phyloP scores from a whole-genome alignment of 1,284 basidiomycete species.

The Paramarasmius palmivorus region DNA sequence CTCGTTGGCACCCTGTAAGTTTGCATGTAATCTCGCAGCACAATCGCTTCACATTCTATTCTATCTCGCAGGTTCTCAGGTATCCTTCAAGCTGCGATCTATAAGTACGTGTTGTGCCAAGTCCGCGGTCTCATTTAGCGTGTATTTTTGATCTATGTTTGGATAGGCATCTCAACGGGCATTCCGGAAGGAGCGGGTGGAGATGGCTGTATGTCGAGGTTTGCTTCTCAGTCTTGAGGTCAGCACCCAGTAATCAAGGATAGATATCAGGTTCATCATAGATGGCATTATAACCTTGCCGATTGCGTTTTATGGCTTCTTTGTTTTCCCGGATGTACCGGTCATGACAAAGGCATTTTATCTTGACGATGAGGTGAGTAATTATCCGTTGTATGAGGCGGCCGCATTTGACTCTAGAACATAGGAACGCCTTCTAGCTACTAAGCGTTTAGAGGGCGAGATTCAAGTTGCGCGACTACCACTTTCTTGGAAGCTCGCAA shows the following conservation, averaged over 20 bases:
- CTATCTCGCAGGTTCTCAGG: conserved; percentile 59
- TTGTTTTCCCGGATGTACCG: conserved; percentile 74
- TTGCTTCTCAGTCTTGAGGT: not conserved
- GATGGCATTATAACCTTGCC: conserved; percentile 75
- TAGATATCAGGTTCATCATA: conserved; percentile 57
- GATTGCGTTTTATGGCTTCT: conserved; percentile 71
- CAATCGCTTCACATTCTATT: conserved; percentile 9
- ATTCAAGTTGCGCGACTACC: conserved; percentile 38
- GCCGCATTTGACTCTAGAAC: not conserved
- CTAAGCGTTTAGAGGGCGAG: conserved; percentile 45
- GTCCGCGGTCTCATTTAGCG: not conserved
- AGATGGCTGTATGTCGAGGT: conserved; percentile 60
- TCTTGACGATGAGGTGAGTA: conserved; percentile 54
- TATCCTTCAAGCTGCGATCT: conserved; percentile 67
- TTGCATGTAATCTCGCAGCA: not conserved
- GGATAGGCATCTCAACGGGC: conserved; percentile 57
- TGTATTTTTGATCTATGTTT: conserved; percentile 7
- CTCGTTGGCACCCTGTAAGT: conserved; percentile 62
- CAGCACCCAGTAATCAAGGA: not conserved
- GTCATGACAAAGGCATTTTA: conserved; percentile 67
- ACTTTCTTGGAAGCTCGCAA: conserved; percentile 50
- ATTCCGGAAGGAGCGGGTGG: conserved; percentile 63
- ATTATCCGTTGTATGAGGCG: conserved; percentile 1
- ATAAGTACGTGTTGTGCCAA: conserved; percentile 37
- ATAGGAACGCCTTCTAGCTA: conserved; percentile 58